phyloP scores from a whole-genome alignment of 257 asterid genomes.

The Fraxinus americana region DNA sequence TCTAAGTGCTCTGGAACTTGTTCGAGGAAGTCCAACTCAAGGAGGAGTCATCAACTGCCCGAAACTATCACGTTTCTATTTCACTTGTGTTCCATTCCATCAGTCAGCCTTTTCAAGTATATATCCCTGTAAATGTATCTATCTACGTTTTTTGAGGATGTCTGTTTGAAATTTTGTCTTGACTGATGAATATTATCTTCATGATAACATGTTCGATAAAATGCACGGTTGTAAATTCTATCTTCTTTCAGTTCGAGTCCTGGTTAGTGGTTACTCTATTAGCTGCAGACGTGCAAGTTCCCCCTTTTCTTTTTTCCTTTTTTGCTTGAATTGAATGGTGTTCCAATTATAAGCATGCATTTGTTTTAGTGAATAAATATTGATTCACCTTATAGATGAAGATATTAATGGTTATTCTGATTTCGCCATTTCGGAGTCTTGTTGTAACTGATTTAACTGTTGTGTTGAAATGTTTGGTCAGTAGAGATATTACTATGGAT shows the following conservation, averaged over 20 bases:
- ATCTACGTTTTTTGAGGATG: not conserved
- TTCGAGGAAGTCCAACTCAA: constrained; percentile 30
- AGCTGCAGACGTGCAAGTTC: not conserved
- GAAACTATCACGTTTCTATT: constrained; percentile 3
- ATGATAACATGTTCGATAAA: constrained; percentile 33
- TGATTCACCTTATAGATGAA: not conserved
- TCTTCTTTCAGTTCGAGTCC: not conserved
- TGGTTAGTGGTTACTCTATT: not conserved
- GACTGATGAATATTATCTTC: not conserved
- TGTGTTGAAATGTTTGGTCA: not conserved
- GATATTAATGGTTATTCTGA: not conserved
- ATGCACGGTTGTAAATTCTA: constrained; percentile 19
- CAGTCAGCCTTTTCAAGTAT: too few species aligned
- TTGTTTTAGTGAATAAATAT: not conserved
- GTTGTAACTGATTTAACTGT: not conserved
- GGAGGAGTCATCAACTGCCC: constrained; percentile 9
- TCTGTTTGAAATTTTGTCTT: not conserved
- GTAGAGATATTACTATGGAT: not conserved
- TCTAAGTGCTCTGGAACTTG: constrained; percentile 22
- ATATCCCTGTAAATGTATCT: too few species aligned
- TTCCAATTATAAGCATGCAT: not conserved
- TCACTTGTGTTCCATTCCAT: not conserved
- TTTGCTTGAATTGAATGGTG: not conserved
- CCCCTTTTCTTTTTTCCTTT: not conserved
- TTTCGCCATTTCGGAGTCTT: not conserved